Base-by-base conservation (phyloP, 345 rosid genomes). In the Heritiera fomes region DNA sequence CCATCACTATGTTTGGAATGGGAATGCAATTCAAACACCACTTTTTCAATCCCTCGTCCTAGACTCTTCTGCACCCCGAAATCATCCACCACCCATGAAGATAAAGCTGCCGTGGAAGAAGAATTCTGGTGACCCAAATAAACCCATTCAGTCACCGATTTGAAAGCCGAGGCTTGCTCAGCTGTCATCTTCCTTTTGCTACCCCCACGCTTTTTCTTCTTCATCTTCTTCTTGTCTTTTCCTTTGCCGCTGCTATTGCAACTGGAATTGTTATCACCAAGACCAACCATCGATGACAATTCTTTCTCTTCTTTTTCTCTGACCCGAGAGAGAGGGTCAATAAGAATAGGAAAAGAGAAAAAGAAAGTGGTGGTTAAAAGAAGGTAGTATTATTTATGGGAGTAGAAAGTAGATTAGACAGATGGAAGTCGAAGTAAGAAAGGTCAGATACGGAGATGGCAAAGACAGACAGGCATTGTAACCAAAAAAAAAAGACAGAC, bases 1-100 rank as follows among this genome's bases (percentile, higher is more conserved):
- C 99, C 99, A 82, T 96, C 99, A 80, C 99, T 96, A 84, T 65
- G 89, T 80, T 94, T 96, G 56, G 98, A 89, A 84, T 96, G 99
- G 11, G 93, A 88, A 80, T 96, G 99, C 84, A 94, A 86, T 83
- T 96, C 99, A 80, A 94, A 96, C 6, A 90, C 87, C 81, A 90
- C 40, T 78, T 82, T 92, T 50, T 88, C 88, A 58, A 60, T 73
- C 12, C 79, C 77, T 43, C 83, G 81, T 17, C 83, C 86, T 11
- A 12, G 18, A 69, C 79, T 75, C 84, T 76, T 89, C 58, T 82
- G 92, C 13, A 90, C 93, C 41, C 89, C 84, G 56, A 92, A 92
- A 79, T 85, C 97, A 83, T 92, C 91, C 34, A 76, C 86, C 50
- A 81, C 53, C 60, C 70, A 78, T 49, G 87, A 73, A 65, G 88